These are phyloP conservation scores for Kondoa subrosea DNA, from an alignment of 768 basidiomycete genomes.

Conservation along the genomic window DNA sequence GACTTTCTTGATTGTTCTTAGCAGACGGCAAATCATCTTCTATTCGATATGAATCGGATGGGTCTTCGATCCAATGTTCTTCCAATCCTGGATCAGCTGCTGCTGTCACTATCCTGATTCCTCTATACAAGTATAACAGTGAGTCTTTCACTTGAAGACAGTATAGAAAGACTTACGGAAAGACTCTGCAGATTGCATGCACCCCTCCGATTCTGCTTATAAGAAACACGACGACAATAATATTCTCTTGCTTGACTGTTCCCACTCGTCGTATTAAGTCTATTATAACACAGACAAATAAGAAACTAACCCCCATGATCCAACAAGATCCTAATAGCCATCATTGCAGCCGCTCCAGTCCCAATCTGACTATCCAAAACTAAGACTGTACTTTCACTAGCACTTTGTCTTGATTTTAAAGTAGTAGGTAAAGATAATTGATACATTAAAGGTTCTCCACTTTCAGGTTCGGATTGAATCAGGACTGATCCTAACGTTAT, in stretches of 20 bases:
- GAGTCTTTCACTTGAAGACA: neutral
- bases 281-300: too few species aligned
- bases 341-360: conserved; percentile 63
- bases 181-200: conserved; percentile 57
- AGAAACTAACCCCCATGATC: conserved; percentile 71
- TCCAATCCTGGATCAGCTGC: conserved; percentile 16
- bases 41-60: neutral
- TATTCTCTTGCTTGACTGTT: conserved; percentile 11
- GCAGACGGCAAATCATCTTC: neutral
- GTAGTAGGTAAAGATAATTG: conserved; percentile 61
- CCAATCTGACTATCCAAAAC: conserved; percentile 83
- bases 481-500: conserved; percentile 74
- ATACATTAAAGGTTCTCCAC: conserved; percentile 74
- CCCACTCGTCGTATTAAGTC: too few species aligned
- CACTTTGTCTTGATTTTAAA: conserved; percentile 49
- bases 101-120: conserved; percentile 16
- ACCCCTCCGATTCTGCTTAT: conserved; percentile 69
- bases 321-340: conserved; percentile 81
- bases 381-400: conserved; percentile 61
- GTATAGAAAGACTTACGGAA: conserved; percentile 45
- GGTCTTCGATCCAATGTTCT: conserved; percentile 2
- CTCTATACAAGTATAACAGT: neutral
- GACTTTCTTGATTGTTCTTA: neutral
- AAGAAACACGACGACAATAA: conserved; percentile 41
- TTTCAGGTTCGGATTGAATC: conserved; percentile 66